Base-by-base conservation (phyloP, 1,284 basidiomycete species). In the Apiotrichum sp. region DNA sequence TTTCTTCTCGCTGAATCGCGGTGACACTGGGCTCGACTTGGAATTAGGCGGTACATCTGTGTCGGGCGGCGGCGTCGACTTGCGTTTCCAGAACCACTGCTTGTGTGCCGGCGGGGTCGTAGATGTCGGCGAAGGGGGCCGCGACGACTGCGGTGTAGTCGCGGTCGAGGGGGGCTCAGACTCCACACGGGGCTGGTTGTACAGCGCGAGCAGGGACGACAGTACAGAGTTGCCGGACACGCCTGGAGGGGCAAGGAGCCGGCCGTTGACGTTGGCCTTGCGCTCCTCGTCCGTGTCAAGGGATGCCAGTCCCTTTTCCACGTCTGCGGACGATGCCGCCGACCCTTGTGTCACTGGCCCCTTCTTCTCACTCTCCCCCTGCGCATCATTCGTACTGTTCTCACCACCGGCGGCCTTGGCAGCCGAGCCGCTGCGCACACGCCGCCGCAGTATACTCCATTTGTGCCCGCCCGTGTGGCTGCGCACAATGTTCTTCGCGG, bases 401-500 rank as follows among this genome's bases (percentile, higher is more conserved):
- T 16, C 43, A 44, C 22, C n/a, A 22, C 45, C 44, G 8, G 34
- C 35, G 40, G 40, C 50, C 22, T 32, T n/a, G 29, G 35, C 35
- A 0, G 57, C 47, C 7, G 43, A 41, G 7, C 55, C 55, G 33
- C 39, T 54, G 34, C 51, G 62, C 39, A 72, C 71, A n/a, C 74
- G 59, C 22, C 70, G 59, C n/a, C 75, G 54, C 22, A 77, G 60
- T 34, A 67, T 60, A 10, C 74, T 68, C 65, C 75, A 75, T 59
- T 68, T 68, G 16, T 45, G 29, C 7, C 31, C 8, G n/a, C 65
- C 62, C 8, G 77, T 78, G 61, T 78, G 74, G 1, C 67, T 69
- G 34, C 75, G 64, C 33, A 79, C 77, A 31, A 78, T 67, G 33
- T 70, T 66, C 44, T 59, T 66, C 0, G 78, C 78, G 3, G 65